phyloP scores from a whole-genome alignment of 1,284 basidiomycete genomes.

The Phellopilus nigrolimitatus region DNA sequence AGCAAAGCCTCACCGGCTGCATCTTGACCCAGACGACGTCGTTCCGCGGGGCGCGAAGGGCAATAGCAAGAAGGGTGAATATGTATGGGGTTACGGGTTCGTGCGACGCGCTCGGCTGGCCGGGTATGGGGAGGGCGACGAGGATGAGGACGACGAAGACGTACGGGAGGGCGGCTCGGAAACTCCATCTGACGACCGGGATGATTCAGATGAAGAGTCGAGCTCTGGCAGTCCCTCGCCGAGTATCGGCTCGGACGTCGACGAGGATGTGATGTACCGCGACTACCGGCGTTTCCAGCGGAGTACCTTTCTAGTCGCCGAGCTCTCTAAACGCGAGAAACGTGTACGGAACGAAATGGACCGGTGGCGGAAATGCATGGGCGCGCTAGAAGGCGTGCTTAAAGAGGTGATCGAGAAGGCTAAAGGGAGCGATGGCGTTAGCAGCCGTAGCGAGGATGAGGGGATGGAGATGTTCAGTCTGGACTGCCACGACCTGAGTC shows the following conservation, averaged over 20 bases:
- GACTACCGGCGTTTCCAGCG: constrained; percentile 76
- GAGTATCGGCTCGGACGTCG: constrained; percentile 21
- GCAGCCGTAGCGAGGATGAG: constrained; percentile 21
- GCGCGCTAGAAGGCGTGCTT: constrained; percentile 37
- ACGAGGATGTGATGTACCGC: constrained; percentile 51
- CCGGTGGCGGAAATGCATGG: constrained; percentile 63
- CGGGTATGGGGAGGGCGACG: constrained; percentile 9
- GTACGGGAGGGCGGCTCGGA: constrained; percentile 61
- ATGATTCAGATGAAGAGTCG: constrained; percentile 69
- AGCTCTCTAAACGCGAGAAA: constrained; percentile 58
- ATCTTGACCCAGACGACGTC: constrained; percentile 74
- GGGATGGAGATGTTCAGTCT: constrained; percentile 58
- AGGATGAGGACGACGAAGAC: constrained; percentile 53
- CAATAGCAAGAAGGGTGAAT: constrained; percentile 13
- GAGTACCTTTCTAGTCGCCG: constrained; percentile 67
- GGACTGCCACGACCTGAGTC: constrained; percentile 73
- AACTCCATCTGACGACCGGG: constrained; percentile 69
- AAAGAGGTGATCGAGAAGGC: constrained; percentile 8
- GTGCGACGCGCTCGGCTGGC: constrained; percentile 10
- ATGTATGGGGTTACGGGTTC: constrained; percentile 18
- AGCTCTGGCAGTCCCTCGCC: constrained; percentile 29
- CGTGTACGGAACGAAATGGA: constrained; percentile 62
- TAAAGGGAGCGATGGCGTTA: constrained; percentile 19
- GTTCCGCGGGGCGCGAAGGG: constrained; percentile 11
- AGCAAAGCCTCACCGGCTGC: constrained; percentile 64